Conservation (phyloP, 805 yeast genomes). For the Phaffomyces antillensis region DNA sequence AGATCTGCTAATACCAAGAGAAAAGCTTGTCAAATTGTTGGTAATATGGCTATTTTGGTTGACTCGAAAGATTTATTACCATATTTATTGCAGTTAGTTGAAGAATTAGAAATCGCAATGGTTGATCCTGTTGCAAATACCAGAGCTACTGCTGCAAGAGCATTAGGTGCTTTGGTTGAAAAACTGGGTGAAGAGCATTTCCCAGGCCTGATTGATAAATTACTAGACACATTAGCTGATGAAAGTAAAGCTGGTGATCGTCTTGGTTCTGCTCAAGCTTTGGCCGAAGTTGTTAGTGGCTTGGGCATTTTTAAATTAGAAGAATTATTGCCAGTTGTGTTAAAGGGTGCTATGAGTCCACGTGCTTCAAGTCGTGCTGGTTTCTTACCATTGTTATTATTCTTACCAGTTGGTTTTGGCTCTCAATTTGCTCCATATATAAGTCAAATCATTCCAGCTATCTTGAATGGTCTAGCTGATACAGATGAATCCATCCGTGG, state of each 20-base stretch:
- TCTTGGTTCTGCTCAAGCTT: constrained; percentile 94
- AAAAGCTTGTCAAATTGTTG: constrained; percentile 96
- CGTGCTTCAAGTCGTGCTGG: constrained; percentile 80
- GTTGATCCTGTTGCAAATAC: constrained; percentile 98
- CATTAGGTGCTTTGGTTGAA: constrained; percentile 92
- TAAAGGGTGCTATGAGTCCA: constrained; percentile 61
- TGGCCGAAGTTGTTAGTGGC: constrained; percentile 90
- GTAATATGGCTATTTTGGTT: constrained; percentile 95
- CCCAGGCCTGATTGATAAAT: constrained; percentile 83
- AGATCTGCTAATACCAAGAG: constrained; percentile 89
- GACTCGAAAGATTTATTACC: constrained; percentile 82
- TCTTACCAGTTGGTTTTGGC: constrained; percentile 92
- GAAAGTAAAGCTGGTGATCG: constrained; percentile 81
- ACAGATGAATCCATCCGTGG: constrained; percentile 80
- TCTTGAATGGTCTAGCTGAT: constrained; percentile 88
- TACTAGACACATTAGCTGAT: constrained; percentile 70
- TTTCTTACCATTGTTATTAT: constrained; percentile 80
- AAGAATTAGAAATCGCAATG: constrained; percentile 88
- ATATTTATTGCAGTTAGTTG: constrained; percentile 68
- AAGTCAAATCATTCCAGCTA: constrained; percentile 81
- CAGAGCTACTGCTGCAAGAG: constrained; percentile 95
- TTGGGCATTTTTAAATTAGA: constrained; percentile 84
- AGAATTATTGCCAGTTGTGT: constrained; percentile 75
- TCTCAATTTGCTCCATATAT: constrained; percentile 86
- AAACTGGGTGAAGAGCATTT: constrained; percentile 93